These are phyloP conservation scores for Pichia sp. DNA, from an alignment of 1,139 yeast species.

Conservation along the genomic window DNA sequence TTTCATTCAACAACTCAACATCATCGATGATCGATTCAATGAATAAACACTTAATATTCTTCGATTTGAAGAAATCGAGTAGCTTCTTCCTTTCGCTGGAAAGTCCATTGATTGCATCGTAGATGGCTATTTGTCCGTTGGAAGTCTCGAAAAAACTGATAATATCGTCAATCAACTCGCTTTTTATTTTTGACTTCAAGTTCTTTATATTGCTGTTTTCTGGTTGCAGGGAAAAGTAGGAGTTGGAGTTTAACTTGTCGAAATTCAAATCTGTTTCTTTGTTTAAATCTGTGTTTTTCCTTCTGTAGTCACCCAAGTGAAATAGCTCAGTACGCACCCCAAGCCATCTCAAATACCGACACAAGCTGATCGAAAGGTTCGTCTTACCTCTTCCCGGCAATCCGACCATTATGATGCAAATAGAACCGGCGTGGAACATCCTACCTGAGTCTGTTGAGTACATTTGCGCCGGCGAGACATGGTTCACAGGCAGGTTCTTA, in stretches of 20 bases:
- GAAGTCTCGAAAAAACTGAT: conserved; percentile 64
- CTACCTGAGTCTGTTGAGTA: conserved; percentile 88
- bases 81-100: conserved; percentile 62
- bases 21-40: conserved; percentile 87
- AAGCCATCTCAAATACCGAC: conserved; percentile 88
- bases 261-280: conserved; percentile 8
- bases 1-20: conserved; percentile 60
- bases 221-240: conserved; percentile 66
- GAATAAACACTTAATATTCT: conserved; percentile 72
- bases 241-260: conserved; percentile 52
- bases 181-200: conserved; percentile 56
- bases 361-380: conserved; percentile 82
- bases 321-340: conserved; percentile 91
- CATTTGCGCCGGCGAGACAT: conserved; percentile 77
- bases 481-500: conserved; percentile 45
- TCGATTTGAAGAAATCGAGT: conserved; percentile 47
- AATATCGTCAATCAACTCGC: conserved; percentile 68
- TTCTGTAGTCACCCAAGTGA: conserved; percentile 89
- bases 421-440: conserved; percentile 91
- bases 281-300: conserved; percentile 41
- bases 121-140: conserved; percentile 89
- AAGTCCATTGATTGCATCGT: conserved; percentile 90
- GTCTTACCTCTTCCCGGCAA: conserved; percentile 97
- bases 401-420: conserved; percentile 85
- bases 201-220: conserved; percentile 49